Base-by-base conservation (phyloP, 495 filamentous ascomycete species). In the Talaromyces thailandensis region DNA sequence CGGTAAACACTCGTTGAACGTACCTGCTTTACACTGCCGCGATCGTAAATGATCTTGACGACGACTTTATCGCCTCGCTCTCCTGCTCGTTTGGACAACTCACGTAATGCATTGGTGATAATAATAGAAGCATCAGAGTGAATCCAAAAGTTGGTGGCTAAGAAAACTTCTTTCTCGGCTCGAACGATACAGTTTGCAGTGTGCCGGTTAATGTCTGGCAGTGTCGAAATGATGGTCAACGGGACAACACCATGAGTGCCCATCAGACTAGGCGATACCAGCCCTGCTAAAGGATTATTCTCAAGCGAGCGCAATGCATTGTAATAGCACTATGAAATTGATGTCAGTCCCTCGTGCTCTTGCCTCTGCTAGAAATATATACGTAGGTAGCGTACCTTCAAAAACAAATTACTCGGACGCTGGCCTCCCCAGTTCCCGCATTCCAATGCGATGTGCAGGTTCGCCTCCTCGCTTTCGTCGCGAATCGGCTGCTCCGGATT, bases 131-230 rank as follows among this genome's bases (percentile, higher is more conserved):
- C 86, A 16, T 85, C 81, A 2, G 86, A 86, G 58, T 84, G 73
- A 61, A 85, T 79, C 89, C 89, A 93, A 71, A 83, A 91, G 64
- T 89, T 89, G 0, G 89, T 93, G 0, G 84, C 87, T 7, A 93
- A 71, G 59, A 86, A 85, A 1, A 93, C 82, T 68, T 93, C 89
- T 51, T 78, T 81, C 68, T 90, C 77, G 1, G 89, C 88, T 1
- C 88, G 80, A 16, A 79, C 87, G 58, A 93, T 91, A 21, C 88
- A 79, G 67, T 92, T 92, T 14, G 86, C 83, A 75, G 89, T 86
- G 73, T 92, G 88, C 5, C 87, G 80, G 59, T 80, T 81, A 52
- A 91, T 84, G 66, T 93, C 89, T 4, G 84, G 83, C 11, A 92
- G 68, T 62, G 82, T 80, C 0, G 86, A 86, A 23, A 91, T 82